Evolutionary conservation across 495 filamentous ascomycete genomes (phyloP).

Genomic region (Tuber borchii): DNA sequence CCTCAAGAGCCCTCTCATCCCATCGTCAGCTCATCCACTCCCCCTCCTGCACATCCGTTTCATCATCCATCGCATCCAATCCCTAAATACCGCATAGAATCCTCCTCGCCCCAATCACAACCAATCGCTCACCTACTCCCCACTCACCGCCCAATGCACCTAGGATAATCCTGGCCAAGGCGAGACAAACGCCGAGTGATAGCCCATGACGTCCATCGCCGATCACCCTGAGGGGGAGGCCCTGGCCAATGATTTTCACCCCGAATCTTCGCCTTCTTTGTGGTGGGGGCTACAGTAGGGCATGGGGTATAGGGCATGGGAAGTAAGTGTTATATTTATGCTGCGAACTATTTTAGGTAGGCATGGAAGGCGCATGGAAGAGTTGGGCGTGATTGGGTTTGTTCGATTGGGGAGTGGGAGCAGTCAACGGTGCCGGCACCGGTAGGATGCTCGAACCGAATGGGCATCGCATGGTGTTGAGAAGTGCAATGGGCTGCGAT

Average conservation of each 20-base stretch:
- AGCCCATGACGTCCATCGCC: neutral
- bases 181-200: neutral
- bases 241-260: neutral
- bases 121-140: neutral
- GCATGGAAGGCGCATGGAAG: neutral
- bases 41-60: neutral
- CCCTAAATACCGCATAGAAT: neutral
- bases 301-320: neutral
- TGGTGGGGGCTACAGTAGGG: neutral
- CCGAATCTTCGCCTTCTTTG: neutral
- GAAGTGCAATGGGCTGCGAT: neutral
- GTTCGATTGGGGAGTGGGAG: neutral
- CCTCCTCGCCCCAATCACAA: neutral
- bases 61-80: neutral
- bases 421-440: neutral
- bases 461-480: neutral
- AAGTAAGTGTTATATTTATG: neutral
- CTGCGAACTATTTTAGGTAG: neutral
- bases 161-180: neutral
- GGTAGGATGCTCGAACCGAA: neutral
- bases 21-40: neutral
- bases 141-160: neutral
- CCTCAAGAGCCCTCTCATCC: neutral
- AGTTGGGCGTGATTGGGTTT: neutral
- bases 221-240: neutral